These are phyloP conservation scores for Durusdinium trenchii DNA, from an alignment of 73 alveolate species.

Conservation along the genomic window DNA sequence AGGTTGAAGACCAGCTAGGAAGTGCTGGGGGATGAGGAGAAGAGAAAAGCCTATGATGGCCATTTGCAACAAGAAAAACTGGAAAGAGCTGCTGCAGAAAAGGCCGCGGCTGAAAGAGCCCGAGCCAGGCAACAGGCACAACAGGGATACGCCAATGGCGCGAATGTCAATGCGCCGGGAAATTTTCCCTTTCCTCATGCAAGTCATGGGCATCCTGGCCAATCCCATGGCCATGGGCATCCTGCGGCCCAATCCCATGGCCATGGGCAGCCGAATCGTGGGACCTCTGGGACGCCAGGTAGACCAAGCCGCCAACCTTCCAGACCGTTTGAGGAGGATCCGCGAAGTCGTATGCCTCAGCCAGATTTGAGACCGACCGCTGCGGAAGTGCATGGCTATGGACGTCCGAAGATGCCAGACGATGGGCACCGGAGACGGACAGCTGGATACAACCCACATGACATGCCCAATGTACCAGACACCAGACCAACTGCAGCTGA, in stretches of 20 bases:
- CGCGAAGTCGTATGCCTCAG: neutral
- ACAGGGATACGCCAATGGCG: neutral
- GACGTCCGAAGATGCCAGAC: constrained; percentile 22
- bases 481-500: constrained; percentile 89
- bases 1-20: too few relatives aligned
- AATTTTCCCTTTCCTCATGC: neutral
- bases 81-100: constrained; percentile 43
- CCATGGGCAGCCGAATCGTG: neutral
- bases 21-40: constrained; percentile 58
- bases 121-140: neutral
- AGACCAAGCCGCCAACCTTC: constrained; percentile 2
- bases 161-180: neutral
- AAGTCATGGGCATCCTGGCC: neutral
- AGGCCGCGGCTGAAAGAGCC: neutral
- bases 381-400: constrained; percentile 62
- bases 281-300: neutral
- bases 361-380: constrained; percentile 57
- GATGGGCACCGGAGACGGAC: constrained; percentile 27
- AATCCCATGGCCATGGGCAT: neutral
- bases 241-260: neutral
- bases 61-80: constrained; percentile 26
- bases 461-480: neutral
- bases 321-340: constrained; percentile 21
- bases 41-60: constrained; percentile 61
- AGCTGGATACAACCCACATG: neutral